phyloP scores from a whole-genome alignment of 306 rosid species.

The Prunus dulcis region DNA sequence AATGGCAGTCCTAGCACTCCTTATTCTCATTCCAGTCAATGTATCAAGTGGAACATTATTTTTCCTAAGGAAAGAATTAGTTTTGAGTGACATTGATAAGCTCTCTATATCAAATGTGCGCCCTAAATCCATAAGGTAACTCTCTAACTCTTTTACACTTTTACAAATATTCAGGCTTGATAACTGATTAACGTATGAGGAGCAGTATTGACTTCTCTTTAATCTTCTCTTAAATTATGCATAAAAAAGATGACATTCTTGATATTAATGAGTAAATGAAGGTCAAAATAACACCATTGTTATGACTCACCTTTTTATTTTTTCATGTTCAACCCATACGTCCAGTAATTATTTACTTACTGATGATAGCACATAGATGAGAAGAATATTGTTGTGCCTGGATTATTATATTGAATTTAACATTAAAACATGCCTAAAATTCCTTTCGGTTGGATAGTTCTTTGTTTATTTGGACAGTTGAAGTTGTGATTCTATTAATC shows the following conservation, averaged over 20 bases:
- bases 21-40: conserved; percentile 88
- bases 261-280: neutral
- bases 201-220: neutral
- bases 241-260: neutral
- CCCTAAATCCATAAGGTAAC: conserved; percentile 68
- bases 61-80: conserved; percentile 82
- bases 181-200: neutral
- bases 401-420: neutral
- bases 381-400: neutral
- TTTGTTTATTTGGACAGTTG: neutral
- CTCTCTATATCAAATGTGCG: conserved; percentile 94
- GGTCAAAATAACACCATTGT: neutral
- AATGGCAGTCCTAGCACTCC: conserved; percentile 71
- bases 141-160: neutral
- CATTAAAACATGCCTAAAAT: neutral
- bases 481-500: no score
- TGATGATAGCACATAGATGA: neutral
- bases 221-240: neutral
- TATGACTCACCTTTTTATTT: neutral
- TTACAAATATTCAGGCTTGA: neutral
- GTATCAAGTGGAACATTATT: conserved; percentile 77
- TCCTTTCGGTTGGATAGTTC: neutral
- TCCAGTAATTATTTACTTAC: neutral
- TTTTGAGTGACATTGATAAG: conserved; percentile 82
- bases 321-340: neutral